Conservation (phyloP, 345 rosid species). For the Viola odorata region DNA sequence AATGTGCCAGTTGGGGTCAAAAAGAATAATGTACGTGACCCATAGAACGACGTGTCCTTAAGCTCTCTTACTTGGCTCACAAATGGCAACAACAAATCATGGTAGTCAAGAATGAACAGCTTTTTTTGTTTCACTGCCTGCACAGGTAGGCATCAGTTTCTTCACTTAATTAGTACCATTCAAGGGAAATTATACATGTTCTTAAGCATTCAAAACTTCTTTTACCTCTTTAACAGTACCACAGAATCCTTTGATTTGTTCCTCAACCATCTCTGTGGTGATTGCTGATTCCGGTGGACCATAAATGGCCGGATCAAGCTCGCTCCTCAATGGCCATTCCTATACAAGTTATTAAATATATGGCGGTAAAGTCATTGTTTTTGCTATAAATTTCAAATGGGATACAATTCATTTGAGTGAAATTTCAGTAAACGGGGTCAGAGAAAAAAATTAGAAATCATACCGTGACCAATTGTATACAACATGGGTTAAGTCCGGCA, state of each 20-base stretch:
- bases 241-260: conserved; percentile 44
- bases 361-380: no score
- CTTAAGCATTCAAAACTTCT: neutral
- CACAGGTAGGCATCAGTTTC: neutral
- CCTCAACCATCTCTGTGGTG: conserved; percentile 47
- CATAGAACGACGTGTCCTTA: conserved; percentile 44
- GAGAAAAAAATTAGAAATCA: neutral
- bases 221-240: conserved; percentile 58
- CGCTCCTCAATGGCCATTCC: conserved; percentile 87
- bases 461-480: conserved; percentile 12
- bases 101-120: conserved; percentile 56
- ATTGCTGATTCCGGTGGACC: conserved; percentile 64
- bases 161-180: neutral
- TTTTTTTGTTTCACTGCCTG: conserved; percentile 24
- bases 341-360: conserved; percentile 12
- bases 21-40: conserved; percentile 63
- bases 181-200: neutral
- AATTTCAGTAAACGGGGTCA: no score
- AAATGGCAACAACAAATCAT: conserved; percentile 56
- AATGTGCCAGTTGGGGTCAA: conserved; percentile 42
- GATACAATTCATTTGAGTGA: neutral
- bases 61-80: conserved; percentile 56
- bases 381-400: no score
- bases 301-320: conserved; percentile 54
- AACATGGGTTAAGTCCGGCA: conserved; percentile 66